Percentiles rank a stretch among this genome's conserved stretches.
phyloP scores from a whole-genome alignment of 2,329 filamentous ascomycete species.

The Penicillium hesseltinei region DNA sequence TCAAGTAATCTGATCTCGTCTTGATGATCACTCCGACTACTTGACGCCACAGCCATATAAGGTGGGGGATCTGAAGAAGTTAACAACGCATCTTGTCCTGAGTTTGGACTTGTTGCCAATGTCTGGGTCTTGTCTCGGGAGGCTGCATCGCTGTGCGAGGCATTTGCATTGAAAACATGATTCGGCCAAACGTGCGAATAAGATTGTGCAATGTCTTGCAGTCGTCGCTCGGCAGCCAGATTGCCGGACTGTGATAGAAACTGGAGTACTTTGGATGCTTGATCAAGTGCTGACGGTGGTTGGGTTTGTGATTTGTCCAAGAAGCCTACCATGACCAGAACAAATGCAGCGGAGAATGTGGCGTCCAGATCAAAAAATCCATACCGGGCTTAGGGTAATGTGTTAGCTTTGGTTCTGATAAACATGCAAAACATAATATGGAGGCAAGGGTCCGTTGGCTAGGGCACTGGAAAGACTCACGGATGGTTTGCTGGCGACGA shows the following conservation, averaged over 20 bases:
- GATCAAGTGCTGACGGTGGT: conserved; percentile 13
- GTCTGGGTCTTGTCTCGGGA: background rate
- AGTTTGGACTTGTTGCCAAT: background rate
- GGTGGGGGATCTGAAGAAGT: background rate
- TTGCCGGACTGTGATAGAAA: conserved; percentile 19
- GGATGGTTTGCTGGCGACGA: conserved; percentile 16
- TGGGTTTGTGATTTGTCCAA: conserved; percentile 8
- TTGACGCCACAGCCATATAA: background rate
- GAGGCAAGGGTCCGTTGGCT: no score
- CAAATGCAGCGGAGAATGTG: conserved; percentile 25
- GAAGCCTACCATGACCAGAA: conserved; percentile 22
- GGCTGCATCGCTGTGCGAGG: background rate
- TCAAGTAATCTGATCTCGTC: conserved; percentile 17
- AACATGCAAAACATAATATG: background rate
- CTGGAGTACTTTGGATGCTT: conserved; percentile 17
- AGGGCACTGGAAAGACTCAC: conserved; percentile 5
- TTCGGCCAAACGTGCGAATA: conserved; percentile 18
- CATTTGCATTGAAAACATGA: conserved; percentile 1
- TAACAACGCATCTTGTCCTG: background rate
- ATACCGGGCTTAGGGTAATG: conserved; percentile 8
- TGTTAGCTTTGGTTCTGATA: background rate
- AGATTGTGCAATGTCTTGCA: conserved; percentile 21
- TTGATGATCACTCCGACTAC: background rate
- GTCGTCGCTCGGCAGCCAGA: conserved; percentile 16
- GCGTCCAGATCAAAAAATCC: conserved; percentile 26